Evolutionary conservation across 2,329 filamentous ascomycete species (phyloP), one percentile per base, ranked within the genome.

Genomic region (Aspergillus brasiliensis): DNA sequence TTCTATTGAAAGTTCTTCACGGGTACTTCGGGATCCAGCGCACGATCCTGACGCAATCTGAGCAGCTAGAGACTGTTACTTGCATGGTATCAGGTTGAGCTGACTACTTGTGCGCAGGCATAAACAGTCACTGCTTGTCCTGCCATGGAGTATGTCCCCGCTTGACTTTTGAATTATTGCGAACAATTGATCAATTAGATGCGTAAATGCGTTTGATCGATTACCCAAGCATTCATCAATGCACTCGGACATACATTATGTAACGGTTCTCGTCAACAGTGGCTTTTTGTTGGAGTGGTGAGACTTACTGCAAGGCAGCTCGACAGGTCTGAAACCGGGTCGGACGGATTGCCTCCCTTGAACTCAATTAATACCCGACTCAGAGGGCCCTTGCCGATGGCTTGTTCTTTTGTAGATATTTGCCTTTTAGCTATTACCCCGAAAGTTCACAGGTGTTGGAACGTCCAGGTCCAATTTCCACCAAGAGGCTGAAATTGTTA

Each of bases 271-370:
- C 34, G 21, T 52, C 31, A 44, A 34, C 27, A 51, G 23, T 25
- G 44, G 19, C 31, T 34, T 34, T 34, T 13, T 34, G 31, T 34
- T 44, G 23, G 56, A 49, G 52, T 31, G 15, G 42, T 65, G 56
- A 55, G 38, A 64, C 64, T 55, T 48, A 47, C 64, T 67, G 66
- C 65, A 67, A 68, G 63, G 66, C 58, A 62, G 40, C 27, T 61
- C 17, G 56, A 64, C 56, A 58, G 57, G 59, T 60, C 31, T 64
- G 62, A 66, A 62, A 64, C 60, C 55, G 52, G 58, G 31, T 44
- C 58, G 51, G 57, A 46, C 48, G 60, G 58, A 51, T 21, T 37
- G 17, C 47, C 37, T 56, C 54, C 49, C 56, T 48, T 37, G 40
- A 57, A 62, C 40, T 57, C 55, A 62, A 60, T 52, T 52, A 51